These are phyloP conservation scores for Pseudopyricularia javanii DNA, from an alignment of 2,329 filamentous ascomycete species.

Conservation along the genomic window DNA sequence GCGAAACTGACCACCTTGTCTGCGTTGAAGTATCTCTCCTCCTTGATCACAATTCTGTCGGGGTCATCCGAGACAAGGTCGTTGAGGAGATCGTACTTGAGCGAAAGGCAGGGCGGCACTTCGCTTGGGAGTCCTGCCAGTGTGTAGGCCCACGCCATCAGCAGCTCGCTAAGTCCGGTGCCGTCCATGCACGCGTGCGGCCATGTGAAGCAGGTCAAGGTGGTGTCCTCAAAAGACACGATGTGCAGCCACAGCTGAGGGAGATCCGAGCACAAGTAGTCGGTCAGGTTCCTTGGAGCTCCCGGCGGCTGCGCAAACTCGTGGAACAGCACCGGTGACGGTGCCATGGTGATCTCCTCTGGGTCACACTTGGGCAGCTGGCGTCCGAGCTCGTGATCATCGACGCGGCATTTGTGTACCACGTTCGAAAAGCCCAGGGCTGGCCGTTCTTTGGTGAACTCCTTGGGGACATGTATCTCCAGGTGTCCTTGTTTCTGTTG, in stretches of 20 bases:
- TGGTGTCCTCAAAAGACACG: slow-evolving; percentile 34
- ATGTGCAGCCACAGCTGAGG: slow-evolving; percentile 35
- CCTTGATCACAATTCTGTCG: background rate
- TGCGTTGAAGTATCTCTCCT: slow-evolving; percentile 1
- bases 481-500: slow-evolving; percentile 11
- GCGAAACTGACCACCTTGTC: background rate
- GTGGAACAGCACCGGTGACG: slow-evolving; percentile 7
- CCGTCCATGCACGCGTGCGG: slow-evolving; percentile 35
- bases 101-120: slow-evolving; percentile 21
- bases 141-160: slow-evolving; percentile 32
- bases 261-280: slow-evolving; percentile 26
- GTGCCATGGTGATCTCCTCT: background rate
- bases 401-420: slow-evolving; percentile 20
- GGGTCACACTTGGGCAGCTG: slow-evolving; percentile 19
- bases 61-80: background rate
- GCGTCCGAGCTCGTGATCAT: slow-evolving; percentile 25
- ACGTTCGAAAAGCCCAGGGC: slow-evolving; percentile 26
- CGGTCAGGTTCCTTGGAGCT: slow-evolving; percentile 18
- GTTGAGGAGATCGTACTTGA: slow-evolving; percentile 21
- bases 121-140: slow-evolving; percentile 27
- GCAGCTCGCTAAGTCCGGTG: slow-evolving; percentile 25
- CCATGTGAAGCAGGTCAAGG: slow-evolving; percentile 31
- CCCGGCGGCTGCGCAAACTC: slow-evolving; percentile 12
- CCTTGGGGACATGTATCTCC: slow-evolving; percentile 18
- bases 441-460: slow-evolving; percentile 19